phyloP scores from a whole-genome alignment of 2,329 filamentous ascomycete genomes.

The Scorias spongiosa region DNA sequence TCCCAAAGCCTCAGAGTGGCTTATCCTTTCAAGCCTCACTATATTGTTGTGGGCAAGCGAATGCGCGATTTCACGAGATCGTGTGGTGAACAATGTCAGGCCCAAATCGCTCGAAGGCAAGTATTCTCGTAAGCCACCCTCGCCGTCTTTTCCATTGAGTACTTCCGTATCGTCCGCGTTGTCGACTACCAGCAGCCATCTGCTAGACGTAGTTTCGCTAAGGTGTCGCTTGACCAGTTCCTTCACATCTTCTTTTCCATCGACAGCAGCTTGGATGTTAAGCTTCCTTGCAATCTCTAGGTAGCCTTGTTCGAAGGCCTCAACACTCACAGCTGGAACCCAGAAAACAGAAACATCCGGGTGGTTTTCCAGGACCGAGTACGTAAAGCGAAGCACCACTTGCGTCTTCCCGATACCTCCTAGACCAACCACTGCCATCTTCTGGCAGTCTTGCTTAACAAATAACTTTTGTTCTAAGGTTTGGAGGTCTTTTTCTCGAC shows the following conservation, averaged over 20 bases:
- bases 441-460: slow-evolving; percentile 10
- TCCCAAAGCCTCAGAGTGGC: slow-evolving; percentile 3
- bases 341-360: slow-evolving; percentile 8
- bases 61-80: slow-evolving; percentile 5
- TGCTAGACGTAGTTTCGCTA: slow-evolving; percentile 7
- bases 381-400: slow-evolving; percentile 18
- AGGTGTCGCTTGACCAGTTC: slow-evolving; percentile 11
- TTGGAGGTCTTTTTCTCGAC: slow-evolving; percentile 13
- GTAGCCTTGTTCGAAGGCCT: slow-evolving; percentile 8
- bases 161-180: slow-evolving; percentile 10
- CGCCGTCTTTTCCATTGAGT: slow-evolving; percentile 1
- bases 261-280: slow-evolving; percentile 2
- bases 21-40: slow-evolving; percentile 6
- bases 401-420: slow-evolving; percentile 21
- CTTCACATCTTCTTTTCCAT: slow-evolving; percentile 11
- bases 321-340: slow-evolving; percentile 8
- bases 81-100: slow-evolving; percentile 10
- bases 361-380: slow-evolving; percentile 9
- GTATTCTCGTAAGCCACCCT: slow-evolving; percentile 3
- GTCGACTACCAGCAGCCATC: slow-evolving; percentile 11
- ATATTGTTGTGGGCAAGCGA: slow-evolving; percentile 5
- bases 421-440: slow-evolving; percentile 16
- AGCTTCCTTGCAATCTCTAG: slow-evolving; percentile 4
- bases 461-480: slow-evolving; percentile 15
- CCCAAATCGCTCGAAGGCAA: slow-evolving; percentile 7